phyloP scores from a whole-genome alignment of 768 basidiomycete genomes.

The Suillus fuscotomentosus region DNA sequence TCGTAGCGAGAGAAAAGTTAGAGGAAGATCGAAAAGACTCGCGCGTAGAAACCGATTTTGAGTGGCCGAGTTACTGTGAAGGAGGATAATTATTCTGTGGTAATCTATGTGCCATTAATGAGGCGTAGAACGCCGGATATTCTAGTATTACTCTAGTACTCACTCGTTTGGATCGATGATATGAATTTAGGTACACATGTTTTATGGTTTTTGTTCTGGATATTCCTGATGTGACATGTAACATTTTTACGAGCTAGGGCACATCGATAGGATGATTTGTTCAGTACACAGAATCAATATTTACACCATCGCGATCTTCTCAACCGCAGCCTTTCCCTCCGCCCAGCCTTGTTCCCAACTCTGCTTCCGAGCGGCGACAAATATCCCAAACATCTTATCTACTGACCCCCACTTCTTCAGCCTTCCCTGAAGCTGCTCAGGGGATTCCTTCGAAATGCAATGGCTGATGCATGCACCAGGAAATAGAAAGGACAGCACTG shows the following conservation, averaged over 20 bases:
- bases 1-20: background rate
- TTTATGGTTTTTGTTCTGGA: background rate
- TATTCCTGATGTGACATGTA: background rate
- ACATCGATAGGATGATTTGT: background rate
- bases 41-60: background rate
- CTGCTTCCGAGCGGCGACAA: background rate
- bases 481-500: background rate
- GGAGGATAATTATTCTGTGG: background rate
- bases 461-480: background rate
- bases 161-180: background rate
- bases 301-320: background rate
- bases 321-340: background rate
- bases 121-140: background rate
- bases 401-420: background rate
- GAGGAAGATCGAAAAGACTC: background rate
- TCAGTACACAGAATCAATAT: background rate
- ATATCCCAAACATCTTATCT: background rate
- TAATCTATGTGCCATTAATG: background rate
- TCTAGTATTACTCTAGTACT: background rate
- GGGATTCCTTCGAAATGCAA: background rate
- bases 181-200: background rate
- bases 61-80: background rate
- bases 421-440: background rate
- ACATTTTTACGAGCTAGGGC: background rate
- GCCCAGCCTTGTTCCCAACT: background rate